Conservation (phyloP, 371 early-diverging fungal species). For the Mortierella sp. region DNA sequence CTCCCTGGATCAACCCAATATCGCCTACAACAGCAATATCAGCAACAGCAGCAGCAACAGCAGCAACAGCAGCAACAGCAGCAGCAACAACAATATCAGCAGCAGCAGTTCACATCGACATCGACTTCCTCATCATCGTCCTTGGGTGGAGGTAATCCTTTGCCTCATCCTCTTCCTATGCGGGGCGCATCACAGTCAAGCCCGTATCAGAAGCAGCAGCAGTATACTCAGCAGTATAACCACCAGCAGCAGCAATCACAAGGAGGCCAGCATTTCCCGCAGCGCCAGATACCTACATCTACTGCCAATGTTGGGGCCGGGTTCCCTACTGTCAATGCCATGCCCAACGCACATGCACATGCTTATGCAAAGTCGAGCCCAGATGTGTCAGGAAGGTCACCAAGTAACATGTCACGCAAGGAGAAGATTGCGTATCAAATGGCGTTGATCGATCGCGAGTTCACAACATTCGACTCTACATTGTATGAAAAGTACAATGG, state of each 20-base stretch:
- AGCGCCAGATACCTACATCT: slow-evolving; percentile 17
- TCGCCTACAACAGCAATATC: slow-evolving; percentile 27
- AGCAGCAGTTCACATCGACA: slow-evolving; percentile 13
- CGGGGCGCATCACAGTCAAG: background rate
- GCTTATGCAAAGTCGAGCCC: slow-evolving; percentile 13
- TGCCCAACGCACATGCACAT: background rate
- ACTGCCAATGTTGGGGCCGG: background rate
- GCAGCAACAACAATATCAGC: slow-evolving; percentile 9
- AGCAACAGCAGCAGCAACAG: slow-evolving; percentile 21
- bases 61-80: background rate
- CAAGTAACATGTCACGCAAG: slow-evolving; percentile 31
- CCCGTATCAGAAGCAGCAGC: slow-evolving; percentile 18
- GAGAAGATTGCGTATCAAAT: slow-evolving; percentile 43
- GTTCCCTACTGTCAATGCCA: no score
- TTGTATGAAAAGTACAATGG: slow-evolving; percentile 75
- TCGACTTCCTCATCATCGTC: slow-evolving; percentile 35
- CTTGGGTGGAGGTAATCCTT: slow-evolving; percentile 6
- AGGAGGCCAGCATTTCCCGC: slow-evolving; percentile 5
- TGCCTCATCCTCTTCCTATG: slow-evolving; percentile 21
- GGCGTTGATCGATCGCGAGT: slow-evolving; percentile 67
- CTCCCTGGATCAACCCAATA: slow-evolving; percentile 18
- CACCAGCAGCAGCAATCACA: slow-evolving; percentile 8
- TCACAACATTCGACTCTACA: slow-evolving; percentile 72
- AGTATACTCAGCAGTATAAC: slow-evolving; percentile 17
- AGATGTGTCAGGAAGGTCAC: slow-evolving; percentile 7